Evolutionary conservation across 1,284 basidiomycete species (phyloP), one percentile per base, ranked within the genome.

Genomic region (Inonotus hispidus): DNA sequence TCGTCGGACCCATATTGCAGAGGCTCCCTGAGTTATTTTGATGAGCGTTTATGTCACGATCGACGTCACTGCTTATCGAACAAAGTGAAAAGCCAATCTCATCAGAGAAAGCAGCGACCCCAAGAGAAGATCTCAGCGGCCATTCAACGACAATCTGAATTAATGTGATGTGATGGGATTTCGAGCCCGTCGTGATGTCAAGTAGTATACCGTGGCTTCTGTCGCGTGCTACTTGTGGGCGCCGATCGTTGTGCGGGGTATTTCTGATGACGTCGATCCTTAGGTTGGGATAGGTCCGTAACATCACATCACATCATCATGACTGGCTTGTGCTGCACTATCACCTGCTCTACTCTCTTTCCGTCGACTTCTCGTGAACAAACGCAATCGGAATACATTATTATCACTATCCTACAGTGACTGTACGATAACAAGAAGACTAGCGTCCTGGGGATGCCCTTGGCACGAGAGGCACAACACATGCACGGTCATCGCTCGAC

Each of bases 1-100:
- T 23, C 13, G n/a, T 49, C 46, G 46, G 46, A 49, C 21, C 46
- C 46, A 49, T 27, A 21, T 3, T 29, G 8, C 21, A 49, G 14
- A 49, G 25, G n/a, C 6, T 49, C 46, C 46, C 46, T 49, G 46
- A 49, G 25, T 49, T 25, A 7, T 47, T n/a, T 23, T 49, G 46
- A 49, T 49, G 46, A 7, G 46, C n/a, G 21, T 46, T 46, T 19
- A 19, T 2, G 14, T 23, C 45, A 49, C 19, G 46, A 49, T 49
- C 46, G 13, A 27, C 46, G 5, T 27, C 8, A 21, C 2, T 27
- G 16, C 29, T 19, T 4, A 35, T 16, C 50, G 50, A 52, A 27
- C 50, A 35, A 55, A 55, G 53, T 19, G 14, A 41, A 54, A 43
- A 55, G 53, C 1, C 38, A 38, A 55, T 55, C 53, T 55, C 37